Evolutionary conservation across 768 basidiomycete genomes (phyloP), one percentile per base, ranked within the genome.

Genomic region (Boletus rubescentipes): DNA sequence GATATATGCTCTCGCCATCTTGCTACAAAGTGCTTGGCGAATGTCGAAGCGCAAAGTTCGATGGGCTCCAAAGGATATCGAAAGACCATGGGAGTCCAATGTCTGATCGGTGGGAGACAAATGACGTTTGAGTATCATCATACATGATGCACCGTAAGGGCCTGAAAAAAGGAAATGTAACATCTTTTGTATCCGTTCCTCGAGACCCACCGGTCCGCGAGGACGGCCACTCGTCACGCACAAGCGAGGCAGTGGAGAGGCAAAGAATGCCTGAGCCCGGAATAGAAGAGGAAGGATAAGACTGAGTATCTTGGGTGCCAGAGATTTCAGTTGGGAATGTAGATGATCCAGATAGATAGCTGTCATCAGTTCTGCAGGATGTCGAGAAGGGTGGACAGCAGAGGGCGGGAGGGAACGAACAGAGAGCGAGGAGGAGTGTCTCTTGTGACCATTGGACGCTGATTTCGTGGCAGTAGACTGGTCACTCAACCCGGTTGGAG

Each of bases 201-300:
- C 87, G 15, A 75, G 58, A 30, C 66, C 68, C 30, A 62, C 66
- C 34, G 65, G 64, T 15, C 63, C 63, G 5, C 67, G 73, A 3
- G 66, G 61, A 21, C 69, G 63, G 35, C 78, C 66, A 54, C 66
- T 66, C 46, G 74, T 74, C 38, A 89, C 73, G 6, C 86, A 82
- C 10, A 92, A 71, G 9, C 86, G 81, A 37, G 89, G 86, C 15
- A 92, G 78, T 2, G 87, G 82, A 3, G 82, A 78, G 4, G 82
- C 75, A 62, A 81, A 87, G 60, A 81, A 84, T 1, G 85, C 82
- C 21, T 88, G 76, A 20, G 79, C 80, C 16, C 86, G 83, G 63
- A 90, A 87, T n/a, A 92, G 79, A 32, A 87, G 74, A 0, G 87
- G 85, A n/a, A 91, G 73, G 48, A 91, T 82, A 34, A 71, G 61